Percentiles rank a stretch among this genome's conserved stretches.
These are phyloP conservation scores for Fusarium bulbicola DNA, from an alignment of 2,329 filamentous ascomycete genomes.

Conservation along the genomic window DNA sequence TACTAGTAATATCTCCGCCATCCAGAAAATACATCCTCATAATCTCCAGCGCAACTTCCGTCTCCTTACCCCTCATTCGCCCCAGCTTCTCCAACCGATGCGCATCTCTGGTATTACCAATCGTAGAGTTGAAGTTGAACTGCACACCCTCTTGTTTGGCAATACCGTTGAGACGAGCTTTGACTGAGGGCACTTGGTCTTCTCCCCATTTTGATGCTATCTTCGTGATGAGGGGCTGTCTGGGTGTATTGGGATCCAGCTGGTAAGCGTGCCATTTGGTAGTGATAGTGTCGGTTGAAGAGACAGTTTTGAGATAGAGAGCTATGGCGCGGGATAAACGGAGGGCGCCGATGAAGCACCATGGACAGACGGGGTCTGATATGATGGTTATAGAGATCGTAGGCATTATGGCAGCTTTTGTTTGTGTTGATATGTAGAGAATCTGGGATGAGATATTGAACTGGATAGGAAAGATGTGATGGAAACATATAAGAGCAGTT, in stretches of 20 bases:
- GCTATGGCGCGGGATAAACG: conserved; percentile 77
- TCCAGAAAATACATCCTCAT: conserved; percentile 74
- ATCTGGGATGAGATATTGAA: background rate
- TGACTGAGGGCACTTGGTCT: conserved; percentile 66
- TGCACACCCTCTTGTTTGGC: conserved; percentile 74
- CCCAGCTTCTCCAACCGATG: conserved; percentile 75
- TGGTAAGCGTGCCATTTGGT: conserved; percentile 84
- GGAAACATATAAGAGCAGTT: background rate
- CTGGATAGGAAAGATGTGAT: background rate
- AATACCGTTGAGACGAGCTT: conserved; percentile 63
- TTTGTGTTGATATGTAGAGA: background rate
- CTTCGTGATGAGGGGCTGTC: conserved; percentile 58
- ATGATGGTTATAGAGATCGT: conserved; percentile 80
- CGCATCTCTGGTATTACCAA: conserved; percentile 56
- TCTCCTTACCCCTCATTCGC: conserved; percentile 59
- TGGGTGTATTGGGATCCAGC: conserved; percentile 72
- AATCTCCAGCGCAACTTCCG: conserved; percentile 67
- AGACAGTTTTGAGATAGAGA: conserved; percentile 69
- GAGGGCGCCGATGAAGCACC: conserved; percentile 82
- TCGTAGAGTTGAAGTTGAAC: conserved; percentile 68
- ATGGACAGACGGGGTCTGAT: conserved; percentile 83
- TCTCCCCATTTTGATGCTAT: conserved; percentile 73
- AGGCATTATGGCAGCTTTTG: conserved; percentile 62
- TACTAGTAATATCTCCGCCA: conserved; percentile 69
- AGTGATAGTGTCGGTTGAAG: conserved; percentile 73